phyloP scores from a whole-genome alignment of 352 stramenopile species.

The Pythium rhizo-oryzae region DNA sequence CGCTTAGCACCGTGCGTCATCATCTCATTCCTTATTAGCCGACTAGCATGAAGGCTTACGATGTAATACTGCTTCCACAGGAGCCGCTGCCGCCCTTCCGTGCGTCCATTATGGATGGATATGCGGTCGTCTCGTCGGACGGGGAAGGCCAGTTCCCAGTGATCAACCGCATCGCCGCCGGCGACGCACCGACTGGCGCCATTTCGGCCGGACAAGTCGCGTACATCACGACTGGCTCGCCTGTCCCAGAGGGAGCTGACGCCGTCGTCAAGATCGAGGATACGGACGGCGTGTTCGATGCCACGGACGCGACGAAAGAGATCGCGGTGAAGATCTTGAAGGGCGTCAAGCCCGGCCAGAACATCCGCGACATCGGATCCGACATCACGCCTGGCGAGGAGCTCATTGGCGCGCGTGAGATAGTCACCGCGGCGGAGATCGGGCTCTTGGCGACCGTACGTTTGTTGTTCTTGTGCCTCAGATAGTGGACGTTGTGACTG shows the following conservation, averaged over 20 bases:
- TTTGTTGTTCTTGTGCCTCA: no score
- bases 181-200: conserved; percentile 41
- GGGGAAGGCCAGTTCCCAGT: conserved; percentile 77
- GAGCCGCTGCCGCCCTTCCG: conserved; percentile 94
- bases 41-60: no score
- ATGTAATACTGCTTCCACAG: conserved; percentile 24
- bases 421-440: conserved; percentile 88
- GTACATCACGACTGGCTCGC: conserved; percentile 96
- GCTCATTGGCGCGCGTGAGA: conserved; percentile 74
- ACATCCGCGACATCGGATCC: conserved; percentile 90
- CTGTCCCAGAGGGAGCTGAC: conserved; percentile 89
- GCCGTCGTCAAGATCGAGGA: conserved; percentile 96
- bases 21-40: neutral
- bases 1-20: conserved; percentile 43
- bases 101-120: conserved; percentile 98
- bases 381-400: conserved; percentile 86
- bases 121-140: conserved; percentile 91
- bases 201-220: conserved; percentile 57
- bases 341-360: conserved; percentile 52
- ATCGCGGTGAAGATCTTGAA: conserved; percentile 68
- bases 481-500: no score
- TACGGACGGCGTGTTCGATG: conserved; percentile 58
- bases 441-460: conserved; percentile 91
- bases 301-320: conserved; percentile 36
- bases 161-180: conserved; percentile 69